Percentiles rank a stretch among this genome's conserved stretches.
phyloP scores from a whole-genome alignment of 768 basidiomycete species.

The Amanita subjunquillea region DNA sequence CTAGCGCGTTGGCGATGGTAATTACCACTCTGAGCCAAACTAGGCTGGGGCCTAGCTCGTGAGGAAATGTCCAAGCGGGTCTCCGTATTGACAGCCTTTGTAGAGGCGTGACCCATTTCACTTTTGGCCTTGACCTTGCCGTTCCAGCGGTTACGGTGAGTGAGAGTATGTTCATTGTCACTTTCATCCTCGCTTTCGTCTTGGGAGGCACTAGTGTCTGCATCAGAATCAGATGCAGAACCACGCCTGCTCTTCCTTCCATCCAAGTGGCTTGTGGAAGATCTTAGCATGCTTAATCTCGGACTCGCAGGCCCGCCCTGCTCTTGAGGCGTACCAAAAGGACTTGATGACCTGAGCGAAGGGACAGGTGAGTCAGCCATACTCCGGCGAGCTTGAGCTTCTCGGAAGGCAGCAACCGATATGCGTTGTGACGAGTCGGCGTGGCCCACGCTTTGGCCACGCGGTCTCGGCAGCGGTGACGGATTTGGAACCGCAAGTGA shows the following conservation, averaged over 20 bases:
- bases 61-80: slow-evolving; percentile 10
- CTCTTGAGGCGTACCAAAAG: slow-evolving; percentile 13
- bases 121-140: slow-evolving; percentile 5
- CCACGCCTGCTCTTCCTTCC: slow-evolving; percentile 4
- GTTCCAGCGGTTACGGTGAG: slow-evolving; percentile 5
- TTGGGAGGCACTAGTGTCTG: slow-evolving; percentile 13
- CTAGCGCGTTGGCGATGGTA: slow-evolving; percentile 39
- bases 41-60: slow-evolving; percentile 21
- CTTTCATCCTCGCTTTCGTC: slow-evolving; percentile 15
- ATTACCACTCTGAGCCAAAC: slow-evolving; percentile 19
- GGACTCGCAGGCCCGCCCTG: slow-evolving; percentile 15
- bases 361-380: slow-evolving; percentile 50
- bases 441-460: slow-evolving; percentile 40
- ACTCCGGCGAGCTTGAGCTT: slow-evolving; percentile 62
- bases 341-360: slow-evolving; percentile 32
- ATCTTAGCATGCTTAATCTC: background rate
- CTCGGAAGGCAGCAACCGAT: slow-evolving; percentile 73
- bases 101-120: slow-evolving; percentile 26
- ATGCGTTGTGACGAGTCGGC: slow-evolving; percentile 60
- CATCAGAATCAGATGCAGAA: slow-evolving; percentile 21
- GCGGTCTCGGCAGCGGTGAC: slow-evolving; percentile 48
- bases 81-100: slow-evolving; percentile 5
- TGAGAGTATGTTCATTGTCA: slow-evolving; percentile 12
- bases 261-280: background rate
- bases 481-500: slow-evolving; percentile 29